Evolutionary conservation across 352 stramenopile species (phyloP), one percentile per base, ranked within the genome.

Genomic region (Phytophthora foliorum): DNA sequence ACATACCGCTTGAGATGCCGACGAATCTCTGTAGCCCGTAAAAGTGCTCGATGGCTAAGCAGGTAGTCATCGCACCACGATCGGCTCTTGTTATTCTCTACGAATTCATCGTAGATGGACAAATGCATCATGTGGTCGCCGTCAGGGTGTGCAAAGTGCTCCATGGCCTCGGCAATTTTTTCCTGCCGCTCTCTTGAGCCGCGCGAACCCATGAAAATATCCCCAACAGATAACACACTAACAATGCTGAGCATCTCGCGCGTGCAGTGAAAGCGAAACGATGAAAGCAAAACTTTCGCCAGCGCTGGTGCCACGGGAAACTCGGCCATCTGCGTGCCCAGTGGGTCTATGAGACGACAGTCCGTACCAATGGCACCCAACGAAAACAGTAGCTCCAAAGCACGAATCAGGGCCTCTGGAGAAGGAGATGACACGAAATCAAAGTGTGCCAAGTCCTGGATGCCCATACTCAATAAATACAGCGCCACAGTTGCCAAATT

Each of bases 291-390:
- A 24, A 90, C 83, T 44, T 88, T 92, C 2, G 86, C 87, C 24
- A 95, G 60, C 29, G 90, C 85, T 29, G 98, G 97, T 39, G 98
- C 97, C 17, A 99, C 78, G 6, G 98, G 98, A 72, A 99, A 99
- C 64, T 99, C 95, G 39, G 88, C 90, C 96, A 99, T 99, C 34
- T 97, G 89, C 11, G 91, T 82, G 8, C 98, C 98, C 27, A 99
- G 75, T 17, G 84, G 74, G 22, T 95, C 88, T 1, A 91, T 64
- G 6, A 95, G 77, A 24, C 67, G 78, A 57, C 84, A 90, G 0
- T 80, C 57, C 2, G 78, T 66, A 41, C 89, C 70, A 29, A 95
- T 85, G 6, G 84, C 88, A 31, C 86, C 84, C 1, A 95, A 63
- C 4, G 84, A 89, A 54, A 86, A 93, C 54, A 94, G 42, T 19